Percentiles rank a stretch among this genome's conserved stretches.
phyloP scores from a whole-genome alignment of 2,329 filamentous ascomycete species.

The Teratosphaeria destructans region DNA sequence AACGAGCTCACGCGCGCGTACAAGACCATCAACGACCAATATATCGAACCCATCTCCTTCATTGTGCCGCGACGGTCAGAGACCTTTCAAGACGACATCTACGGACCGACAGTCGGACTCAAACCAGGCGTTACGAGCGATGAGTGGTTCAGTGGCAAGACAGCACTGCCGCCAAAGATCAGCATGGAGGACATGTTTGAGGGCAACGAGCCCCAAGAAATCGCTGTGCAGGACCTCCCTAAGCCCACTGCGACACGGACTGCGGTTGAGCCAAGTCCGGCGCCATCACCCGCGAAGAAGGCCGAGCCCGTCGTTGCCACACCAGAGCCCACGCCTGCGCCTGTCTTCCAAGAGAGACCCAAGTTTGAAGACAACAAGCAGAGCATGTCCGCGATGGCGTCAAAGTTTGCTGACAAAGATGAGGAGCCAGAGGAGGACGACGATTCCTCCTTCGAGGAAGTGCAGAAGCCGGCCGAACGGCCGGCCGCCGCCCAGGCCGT shows the following conservation, averaged over 20 bases:
- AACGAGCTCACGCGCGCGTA: conserved; percentile 93
- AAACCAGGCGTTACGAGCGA: conserved; percentile 69
- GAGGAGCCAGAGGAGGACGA: conserved; percentile 50
- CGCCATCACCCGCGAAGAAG: conserved; percentile 35
- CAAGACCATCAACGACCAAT: conserved; percentile 91
- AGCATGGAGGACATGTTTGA: conserved; percentile 89
- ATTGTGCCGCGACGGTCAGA: conserved; percentile 89
- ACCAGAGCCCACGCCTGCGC: conserved; percentile 39
- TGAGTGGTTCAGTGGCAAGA: conserved; percentile 81
- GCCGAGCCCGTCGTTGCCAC: conserved; percentile 29
- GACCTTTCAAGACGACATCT: conserved; percentile 95
- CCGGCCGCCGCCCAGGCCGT: conserved; percentile 21
- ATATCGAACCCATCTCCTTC: conserved; percentile 95
- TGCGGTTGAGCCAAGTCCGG: conserved; percentile 28
- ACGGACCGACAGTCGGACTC: conserved; percentile 69
- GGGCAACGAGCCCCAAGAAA: conserved; percentile 67
- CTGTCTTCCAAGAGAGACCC: conserved; percentile 37
- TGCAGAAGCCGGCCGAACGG: conserved; percentile 63
- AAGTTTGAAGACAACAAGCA: conserved; percentile 75
- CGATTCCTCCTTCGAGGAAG: conserved; percentile 76
- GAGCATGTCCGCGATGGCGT: conserved; percentile 75
- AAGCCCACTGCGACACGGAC: conserved; percentile 24
- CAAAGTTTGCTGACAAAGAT: conserved; percentile 72
- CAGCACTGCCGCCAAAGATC: conserved; percentile 74
- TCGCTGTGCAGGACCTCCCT: conserved; percentile 59